Percentiles rank a stretch among this genome's conserved stretches.
These are phyloP conservation scores for Xylaria grammica DNA, from an alignment of 495 filamentous ascomycete genomes.

Conservation along the genomic window DNA sequence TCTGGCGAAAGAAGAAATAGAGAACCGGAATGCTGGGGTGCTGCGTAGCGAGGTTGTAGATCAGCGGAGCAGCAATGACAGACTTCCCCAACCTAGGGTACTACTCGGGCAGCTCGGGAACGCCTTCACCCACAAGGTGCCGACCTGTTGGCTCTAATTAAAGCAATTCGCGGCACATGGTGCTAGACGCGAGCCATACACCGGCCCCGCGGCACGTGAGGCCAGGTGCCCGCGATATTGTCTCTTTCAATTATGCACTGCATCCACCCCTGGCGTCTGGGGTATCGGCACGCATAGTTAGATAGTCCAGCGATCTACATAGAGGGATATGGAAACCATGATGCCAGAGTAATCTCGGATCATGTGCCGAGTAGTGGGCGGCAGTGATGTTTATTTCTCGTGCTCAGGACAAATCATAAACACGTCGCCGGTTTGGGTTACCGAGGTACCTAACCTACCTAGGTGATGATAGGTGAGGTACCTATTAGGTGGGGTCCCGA, in stretches of 20 bases:
- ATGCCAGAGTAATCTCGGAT: background rate
- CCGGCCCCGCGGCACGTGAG: constrained; percentile 54
- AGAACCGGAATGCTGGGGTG: constrained; percentile 43
- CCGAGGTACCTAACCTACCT: too few relatives aligned
- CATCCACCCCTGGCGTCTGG: background rate
- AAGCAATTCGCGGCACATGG: constrained; percentile 49
- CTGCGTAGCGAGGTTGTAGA: constrained; percentile 30
- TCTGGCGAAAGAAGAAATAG: constrained; percentile 62
- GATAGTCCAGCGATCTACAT: background rate
- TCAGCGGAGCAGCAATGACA: constrained; percentile 17
- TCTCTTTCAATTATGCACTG: background rate
- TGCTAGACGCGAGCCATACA: constrained; percentile 45
- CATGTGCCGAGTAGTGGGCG: too few relatives aligned
- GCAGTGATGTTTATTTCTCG: too few relatives aligned
- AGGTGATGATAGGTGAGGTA: too few relatives aligned
- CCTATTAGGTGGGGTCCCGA: too few relatives aligned
- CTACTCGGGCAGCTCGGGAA: constrained; percentile 52
- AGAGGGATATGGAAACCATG: background rate
- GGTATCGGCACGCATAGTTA: background rate
- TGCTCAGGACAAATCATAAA: too few relatives aligned
- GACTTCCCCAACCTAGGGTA: constrained; percentile 53
- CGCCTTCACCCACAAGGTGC: constrained; percentile 56
- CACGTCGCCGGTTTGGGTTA: too few relatives aligned
- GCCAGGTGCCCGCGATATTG: constrained; percentile 44
- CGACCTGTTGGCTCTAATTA: constrained; percentile 42